Base-by-base conservation (phyloP, 225 moss, liverwort and hornwort species). In the Asterella californica region DNA sequence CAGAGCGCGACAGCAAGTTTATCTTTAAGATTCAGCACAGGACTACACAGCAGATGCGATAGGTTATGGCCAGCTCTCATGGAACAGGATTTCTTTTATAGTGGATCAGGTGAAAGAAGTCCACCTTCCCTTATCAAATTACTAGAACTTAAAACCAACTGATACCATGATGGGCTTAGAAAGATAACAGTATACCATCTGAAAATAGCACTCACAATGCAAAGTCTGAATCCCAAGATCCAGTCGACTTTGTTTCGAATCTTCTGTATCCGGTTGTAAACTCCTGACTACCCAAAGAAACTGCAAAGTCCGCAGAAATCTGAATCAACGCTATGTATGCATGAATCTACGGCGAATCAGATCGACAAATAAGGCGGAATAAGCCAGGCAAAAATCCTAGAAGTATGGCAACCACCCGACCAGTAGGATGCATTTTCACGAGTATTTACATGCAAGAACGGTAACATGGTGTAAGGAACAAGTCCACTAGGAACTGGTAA, bases 211-310 rank as follows among this genome's bases (percentile, higher is more conserved):
- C 86, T 81, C 71, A 89, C 89, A 90, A 88, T 45, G 73, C 64
- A 75, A 94, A 96, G 63, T 92, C 87, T 32, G 90, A 84, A 74
- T 94, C 89, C 94, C 92, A 96, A 17, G 90, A 62, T 50, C 86
- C 79, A 63, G 87, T 90, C 74, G 37, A 83, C 33, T 87, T 86
- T 27, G 80, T 77, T 54, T 88, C 87, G 81, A 85, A 79, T 52
- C 84, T 84, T 57, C 81, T 85, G 50, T 85, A 85, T 63, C 83
- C 80, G 60, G 95, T 95, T 55, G 84, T 88, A 68, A 78, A 91
- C 81, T 90, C 86, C 62, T 77, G 82, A 37, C 81, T 84, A 49
- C 95, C 95, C 62, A 96, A 77, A 66, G 88, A 86, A 61, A 95
- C 95, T 94, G 82, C 84, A 83, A 36, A 71, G 29, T 59, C 30